Conservation (phyloP, 768 basidiomycete species). For the Tubosaeta sp. region DNA sequence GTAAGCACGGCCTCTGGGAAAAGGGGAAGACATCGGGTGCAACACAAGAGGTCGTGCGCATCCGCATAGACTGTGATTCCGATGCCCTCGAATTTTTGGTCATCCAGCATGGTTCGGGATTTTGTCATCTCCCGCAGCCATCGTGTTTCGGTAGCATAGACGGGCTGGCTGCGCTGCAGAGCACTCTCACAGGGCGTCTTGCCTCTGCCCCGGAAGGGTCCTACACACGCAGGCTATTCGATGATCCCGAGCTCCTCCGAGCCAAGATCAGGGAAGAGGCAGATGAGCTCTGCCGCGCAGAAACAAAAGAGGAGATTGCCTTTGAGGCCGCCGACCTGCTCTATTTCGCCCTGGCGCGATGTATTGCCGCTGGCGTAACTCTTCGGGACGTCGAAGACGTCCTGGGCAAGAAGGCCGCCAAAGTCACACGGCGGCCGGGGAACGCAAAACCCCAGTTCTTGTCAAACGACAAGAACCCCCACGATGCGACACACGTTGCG, state of each 20-base stretch:
- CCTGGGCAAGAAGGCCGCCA: conserved; percentile 80
- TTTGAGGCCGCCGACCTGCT: conserved; percentile 95
- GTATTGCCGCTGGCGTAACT: conserved; percentile 76
- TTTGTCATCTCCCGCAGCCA: conserved; percentile 84
- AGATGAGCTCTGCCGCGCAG: conserved; percentile 87
- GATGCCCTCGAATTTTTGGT: conserved; percentile 92
- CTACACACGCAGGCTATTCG: conserved; percentile 86
- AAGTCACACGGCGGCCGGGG: conserved; percentile 81
- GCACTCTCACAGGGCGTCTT: conserved; percentile 68
- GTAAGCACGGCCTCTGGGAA: conserved; percentile 93
- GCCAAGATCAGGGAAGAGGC: conserved; percentile 99
- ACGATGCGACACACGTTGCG: conserved; percentile 29
- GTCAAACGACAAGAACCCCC: conserved; percentile 17
- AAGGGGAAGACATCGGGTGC: conserved; percentile 97
- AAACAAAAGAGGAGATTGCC: conserved; percentile 75
- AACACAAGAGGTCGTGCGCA: conserved; percentile 79
- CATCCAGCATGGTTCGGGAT: conserved; percentile 83
- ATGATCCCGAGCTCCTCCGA: conserved; percentile 71
- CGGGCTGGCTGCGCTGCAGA: conserved; percentile 82
- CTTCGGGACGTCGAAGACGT: conserved; percentile 80
- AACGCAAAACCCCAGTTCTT: conserved; percentile 87
- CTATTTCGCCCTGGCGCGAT: conserved; percentile 88
- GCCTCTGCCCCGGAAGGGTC: conserved; percentile 81
- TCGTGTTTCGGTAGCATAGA: conserved; percentile 84
- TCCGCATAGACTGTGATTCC: conserved; percentile 86